A percentile compares a stretch with the other conserved stretches of the same genome.
These are phyloP conservation scores for Lentinula raphanica DNA, from an alignment of 768 basidiomycete genomes.

Conservation along the genomic window DNA sequence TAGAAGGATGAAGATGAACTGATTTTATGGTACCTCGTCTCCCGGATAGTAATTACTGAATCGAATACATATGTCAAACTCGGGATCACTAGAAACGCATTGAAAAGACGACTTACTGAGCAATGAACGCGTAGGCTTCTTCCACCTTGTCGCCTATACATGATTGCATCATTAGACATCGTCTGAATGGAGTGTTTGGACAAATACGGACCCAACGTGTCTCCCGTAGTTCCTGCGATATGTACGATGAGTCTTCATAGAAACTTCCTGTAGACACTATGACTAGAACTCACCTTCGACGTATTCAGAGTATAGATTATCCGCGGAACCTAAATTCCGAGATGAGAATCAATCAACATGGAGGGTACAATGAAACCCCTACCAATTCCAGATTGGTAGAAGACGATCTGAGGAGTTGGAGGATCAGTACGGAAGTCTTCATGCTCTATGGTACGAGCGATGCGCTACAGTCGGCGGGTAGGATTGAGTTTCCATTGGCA, in stretches of 20 bases:
- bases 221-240: slow-evolving; percentile 54
- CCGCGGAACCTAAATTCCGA: slow-evolving; percentile 36
- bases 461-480: slow-evolving; percentile 33
- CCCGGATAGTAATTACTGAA: slow-evolving; percentile 64
- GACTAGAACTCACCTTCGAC: slow-evolving; percentile 44
- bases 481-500: not conserved
- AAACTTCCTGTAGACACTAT: not conserved
- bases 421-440: slow-evolving; percentile 38
- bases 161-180: no score
- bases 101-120: slow-evolving; percentile 49
- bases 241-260: not conserved
- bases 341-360: not conserved
- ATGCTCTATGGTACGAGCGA: slow-evolving; percentile 47
- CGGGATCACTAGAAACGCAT: no score
- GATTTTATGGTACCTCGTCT: slow-evolving; percentile 52
- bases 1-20: not conserved
- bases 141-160: slow-evolving; percentile 53
- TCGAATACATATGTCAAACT: not conserved
- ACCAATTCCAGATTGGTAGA: slow-evolving; percentile 57
- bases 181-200: not conserved
- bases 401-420: slow-evolving; percentile 56
- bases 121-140: slow-evolving; percentile 76
- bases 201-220: slow-evolving; percentile 42
- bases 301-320: slow-evolving; percentile 52
- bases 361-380: not conserved